phyloP scores from a whole-genome alignment of 2,329 filamentous ascomycete species.

The Hortaea werneckii region DNA sequence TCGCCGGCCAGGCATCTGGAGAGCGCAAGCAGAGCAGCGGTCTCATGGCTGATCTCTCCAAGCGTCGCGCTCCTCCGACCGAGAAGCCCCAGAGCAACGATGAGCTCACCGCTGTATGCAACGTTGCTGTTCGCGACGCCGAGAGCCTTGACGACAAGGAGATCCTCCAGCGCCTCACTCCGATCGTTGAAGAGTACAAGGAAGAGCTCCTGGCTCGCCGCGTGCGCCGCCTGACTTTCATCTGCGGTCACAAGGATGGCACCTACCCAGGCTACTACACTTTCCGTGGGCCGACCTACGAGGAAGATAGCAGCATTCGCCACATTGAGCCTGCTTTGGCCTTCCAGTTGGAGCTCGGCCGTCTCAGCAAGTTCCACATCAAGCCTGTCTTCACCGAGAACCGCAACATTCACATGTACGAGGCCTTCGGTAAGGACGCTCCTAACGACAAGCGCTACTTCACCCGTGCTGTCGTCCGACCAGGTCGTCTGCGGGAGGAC shows the following conservation, averaged over 20 bases:
- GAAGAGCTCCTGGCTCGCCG: slow-evolving; percentile 70
- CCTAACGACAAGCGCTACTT: slow-evolving; percentile 99
- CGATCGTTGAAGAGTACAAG: slow-evolving; percentile 70
- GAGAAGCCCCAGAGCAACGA: slow-evolving; percentile 51
- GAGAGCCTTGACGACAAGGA: slow-evolving; percentile 77
- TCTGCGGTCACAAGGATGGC: slow-evolving; percentile 88
- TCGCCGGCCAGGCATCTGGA: slow-evolving; percentile 25
- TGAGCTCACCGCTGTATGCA: slow-evolving; percentile 84
- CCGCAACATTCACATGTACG: slow-evolving; percentile 97
- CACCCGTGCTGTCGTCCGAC: slow-evolving; percentile 86
- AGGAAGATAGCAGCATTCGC: slow-evolving; percentile 90
- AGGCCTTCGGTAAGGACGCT: slow-evolving; percentile 86
- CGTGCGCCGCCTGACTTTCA: slow-evolving; percentile 87
- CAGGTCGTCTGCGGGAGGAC: slow-evolving; percentile 88
- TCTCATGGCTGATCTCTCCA: slow-evolving; percentile 62
- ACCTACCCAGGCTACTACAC: slow-evolving; percentile 97
- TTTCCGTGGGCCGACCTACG: slow-evolving; percentile 84
- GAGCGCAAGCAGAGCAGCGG: slow-evolving; percentile 45
- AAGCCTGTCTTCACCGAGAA: slow-evolving; percentile 98
- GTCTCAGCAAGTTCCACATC: slow-evolving; percentile 94
- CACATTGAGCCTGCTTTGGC: slow-evolving; percentile 93
- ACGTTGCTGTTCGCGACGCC: slow-evolving; percentile 80
- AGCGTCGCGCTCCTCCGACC: slow-evolving; percentile 49
- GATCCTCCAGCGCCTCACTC: slow-evolving; percentile 62
- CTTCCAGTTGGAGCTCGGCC: slow-evolving; percentile 94